Evolutionary conservation across 1,139 yeast species (phyloP).

Genomic region (Magnusiomyces fungicola): DNA sequence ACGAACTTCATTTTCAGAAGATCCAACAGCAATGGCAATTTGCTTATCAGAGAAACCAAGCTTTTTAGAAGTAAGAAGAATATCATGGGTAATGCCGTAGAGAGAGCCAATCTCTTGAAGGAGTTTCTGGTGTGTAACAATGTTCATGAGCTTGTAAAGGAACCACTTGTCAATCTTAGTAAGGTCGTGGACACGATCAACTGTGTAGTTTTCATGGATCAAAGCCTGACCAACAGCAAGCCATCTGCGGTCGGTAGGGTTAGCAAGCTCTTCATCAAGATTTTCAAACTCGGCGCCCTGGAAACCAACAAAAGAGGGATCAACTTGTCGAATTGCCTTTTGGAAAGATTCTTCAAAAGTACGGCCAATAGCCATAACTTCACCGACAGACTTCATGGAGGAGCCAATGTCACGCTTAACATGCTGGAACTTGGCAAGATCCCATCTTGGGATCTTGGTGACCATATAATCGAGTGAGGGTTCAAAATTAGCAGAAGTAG

Average conservation of each 20-base stretch:
- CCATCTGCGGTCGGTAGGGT: slow-evolving; percentile 98
- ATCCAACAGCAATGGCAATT: slow-evolving; percentile 80
- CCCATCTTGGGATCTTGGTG: slow-evolving; percentile 99
- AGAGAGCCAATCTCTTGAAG: slow-evolving; percentile 58
- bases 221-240: slow-evolving; percentile 97
- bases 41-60: slow-evolving; percentile 97
- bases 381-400: slow-evolving; percentile 98
- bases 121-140: slow-evolving; percentile 80
- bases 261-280: slow-evolving; percentile 69
- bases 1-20: slow-evolving; percentile 91
- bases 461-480: slow-evolving; percentile 97
- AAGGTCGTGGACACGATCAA: slow-evolving; percentile 84
- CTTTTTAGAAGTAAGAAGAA: slow-evolving; percentile 80
- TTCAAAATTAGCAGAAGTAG: slow-evolving; percentile 95
- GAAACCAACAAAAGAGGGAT: slow-evolving; percentile 85
- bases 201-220: slow-evolving; percentile 82
- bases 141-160: slow-evolving; percentile 82
- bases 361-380: slow-evolving; percentile 97
- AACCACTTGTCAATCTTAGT: slow-evolving; percentile 98
- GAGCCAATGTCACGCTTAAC: slow-evolving; percentile 85
- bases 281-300: slow-evolving; percentile 81
- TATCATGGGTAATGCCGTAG: slow-evolving; percentile 53
- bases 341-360: slow-evolving; percentile 97
- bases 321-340: slow-evolving; percentile 95
- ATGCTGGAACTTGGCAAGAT: slow-evolving; percentile 88